Evolutionary conservation across 352 stramenopile genomes (phyloP).

Genomic region (Globisporangium echinulatum): DNA sequence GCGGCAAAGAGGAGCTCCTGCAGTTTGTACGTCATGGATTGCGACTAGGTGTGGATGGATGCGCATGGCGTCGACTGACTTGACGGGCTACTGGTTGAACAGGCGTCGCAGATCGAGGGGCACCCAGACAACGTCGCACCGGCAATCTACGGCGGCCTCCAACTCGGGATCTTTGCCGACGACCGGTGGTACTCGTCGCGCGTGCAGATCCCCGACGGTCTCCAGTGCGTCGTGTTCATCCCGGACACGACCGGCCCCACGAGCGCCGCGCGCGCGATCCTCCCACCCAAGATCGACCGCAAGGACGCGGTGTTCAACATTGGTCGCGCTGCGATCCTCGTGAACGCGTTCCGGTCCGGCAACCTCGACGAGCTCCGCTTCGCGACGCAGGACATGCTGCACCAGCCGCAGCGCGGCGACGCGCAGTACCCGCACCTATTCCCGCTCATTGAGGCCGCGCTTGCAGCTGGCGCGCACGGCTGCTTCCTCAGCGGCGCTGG

Average conservation of each 20-base stretch:
- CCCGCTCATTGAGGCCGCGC: conserved; percentile 95
- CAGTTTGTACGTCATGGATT: conserved; percentile 65
- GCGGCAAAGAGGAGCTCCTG: conserved; percentile 91
- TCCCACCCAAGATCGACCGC: conserved; percentile 83
- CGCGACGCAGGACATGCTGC: conserved; percentile 91
- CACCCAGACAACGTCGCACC: conserved; percentile 99
- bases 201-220: conserved; percentile 91
- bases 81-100: conserved; percentile 1
- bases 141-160: conserved; percentile 97
- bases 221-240: conserved; percentile 99
- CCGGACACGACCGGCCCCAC: conserved; percentile 96
- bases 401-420: conserved; percentile 95
- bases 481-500: conserved; percentile 97
- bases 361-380: conserved; percentile 96
- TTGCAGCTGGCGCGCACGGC: conserved; percentile 91
- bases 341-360: conserved; percentile 94
- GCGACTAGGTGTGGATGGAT: too few relatives aligned
- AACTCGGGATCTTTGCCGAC: conserved; percentile 93
- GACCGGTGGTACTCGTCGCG: conserved; percentile 96
- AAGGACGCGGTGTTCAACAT: conserved; percentile 97
- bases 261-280: conserved; percentile 88
- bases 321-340: conserved; percentile 94
- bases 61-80: too few relatives aligned
- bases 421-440: conserved; percentile 95
- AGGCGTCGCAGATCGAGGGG: conserved; percentile 95